Evolutionary conservation across 768 basidiomycete species (phyloP).

Genomic region (Grammothele lineata): DNA sequence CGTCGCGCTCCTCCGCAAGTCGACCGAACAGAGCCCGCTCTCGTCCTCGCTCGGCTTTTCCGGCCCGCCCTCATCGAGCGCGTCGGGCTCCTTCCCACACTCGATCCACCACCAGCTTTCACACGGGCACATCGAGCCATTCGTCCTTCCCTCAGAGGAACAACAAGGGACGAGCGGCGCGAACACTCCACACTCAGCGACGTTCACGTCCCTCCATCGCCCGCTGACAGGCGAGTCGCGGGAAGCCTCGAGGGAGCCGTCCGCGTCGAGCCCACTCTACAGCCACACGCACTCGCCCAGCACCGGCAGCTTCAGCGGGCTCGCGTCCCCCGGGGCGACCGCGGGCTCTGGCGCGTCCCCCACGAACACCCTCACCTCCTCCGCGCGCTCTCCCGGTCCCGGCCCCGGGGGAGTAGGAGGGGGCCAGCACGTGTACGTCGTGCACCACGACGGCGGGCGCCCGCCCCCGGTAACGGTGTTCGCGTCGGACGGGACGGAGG

Average conservation of each 20-base stretch:
- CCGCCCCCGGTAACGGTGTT: conserved; percentile 53
- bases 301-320: too few species aligned
- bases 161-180: too few species aligned
- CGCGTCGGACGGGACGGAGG: conserved; percentile 48
- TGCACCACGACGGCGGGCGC: conserved; percentile 57
- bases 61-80: conserved; percentile 1
- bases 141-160: not conserved
- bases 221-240: too few species aligned
- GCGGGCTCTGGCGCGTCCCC: not conserved
- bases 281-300: not conserved
- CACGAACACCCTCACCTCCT: too few species aligned
- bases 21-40: conserved; percentile 17
- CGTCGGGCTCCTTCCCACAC: conserved; percentile 2
- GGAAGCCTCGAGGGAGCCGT: too few species aligned
- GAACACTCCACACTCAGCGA: too few species aligned
- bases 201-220: too few species aligned
- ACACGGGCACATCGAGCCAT: not conserved
- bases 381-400: too few species aligned
- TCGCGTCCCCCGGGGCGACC: too few species aligned
- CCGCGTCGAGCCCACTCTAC: not conserved
- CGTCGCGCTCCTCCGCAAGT: not conserved
- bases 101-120: conserved; percentile 1
- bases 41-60: conserved; percentile 2
- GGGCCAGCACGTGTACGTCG: conserved; percentile 43
- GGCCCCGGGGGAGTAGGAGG: not conserved